Conservation (phyloP, 306 rosid genomes). For the Trichosanthes cucumerina region DNA sequence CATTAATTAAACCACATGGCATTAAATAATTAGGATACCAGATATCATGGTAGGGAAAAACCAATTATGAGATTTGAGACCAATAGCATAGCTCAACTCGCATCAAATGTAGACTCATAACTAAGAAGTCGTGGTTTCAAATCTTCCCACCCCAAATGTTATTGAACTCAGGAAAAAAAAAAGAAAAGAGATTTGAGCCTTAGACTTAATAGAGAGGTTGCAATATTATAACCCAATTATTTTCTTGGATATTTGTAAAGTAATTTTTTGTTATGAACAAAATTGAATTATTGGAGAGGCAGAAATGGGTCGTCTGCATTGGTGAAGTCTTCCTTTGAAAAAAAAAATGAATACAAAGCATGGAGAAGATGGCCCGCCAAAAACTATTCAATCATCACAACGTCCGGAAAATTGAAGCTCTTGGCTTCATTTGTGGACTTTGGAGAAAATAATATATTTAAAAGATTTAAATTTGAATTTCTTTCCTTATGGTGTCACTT, state of each 20-base stretch:
- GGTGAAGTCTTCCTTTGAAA: not conserved
- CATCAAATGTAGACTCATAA: too few relatives aligned
- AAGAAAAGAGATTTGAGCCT: too few relatives aligned
- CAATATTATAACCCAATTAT: not conserved
- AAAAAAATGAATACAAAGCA: not conserved
- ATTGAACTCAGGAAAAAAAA: too few relatives aligned
- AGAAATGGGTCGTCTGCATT: not conserved
- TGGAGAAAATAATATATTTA: not conserved
- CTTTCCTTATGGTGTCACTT: not conserved
- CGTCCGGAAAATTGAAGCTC: not conserved
- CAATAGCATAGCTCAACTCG: too few relatives aligned
- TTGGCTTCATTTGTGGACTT: slow-evolving; percentile 1
- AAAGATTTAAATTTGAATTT: not conserved
- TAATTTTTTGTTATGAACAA: too few relatives aligned
- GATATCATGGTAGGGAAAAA: too few relatives aligned
- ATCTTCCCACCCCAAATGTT: too few relatives aligned
- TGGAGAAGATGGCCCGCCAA: slow-evolving; percentile 1
- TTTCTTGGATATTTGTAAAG: not conserved
- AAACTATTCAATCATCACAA: not conserved
- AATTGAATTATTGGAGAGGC: not conserved
- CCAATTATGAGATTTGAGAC: too few relatives aligned
- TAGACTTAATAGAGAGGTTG: too few relatives aligned
- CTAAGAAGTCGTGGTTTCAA: too few relatives aligned
- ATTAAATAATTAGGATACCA: not conserved
- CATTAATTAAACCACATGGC: not conserved